Conservation (phyloP, 1,284 basidiomycete species). For the Austroboletus olivaceoglutinosus region DNA sequence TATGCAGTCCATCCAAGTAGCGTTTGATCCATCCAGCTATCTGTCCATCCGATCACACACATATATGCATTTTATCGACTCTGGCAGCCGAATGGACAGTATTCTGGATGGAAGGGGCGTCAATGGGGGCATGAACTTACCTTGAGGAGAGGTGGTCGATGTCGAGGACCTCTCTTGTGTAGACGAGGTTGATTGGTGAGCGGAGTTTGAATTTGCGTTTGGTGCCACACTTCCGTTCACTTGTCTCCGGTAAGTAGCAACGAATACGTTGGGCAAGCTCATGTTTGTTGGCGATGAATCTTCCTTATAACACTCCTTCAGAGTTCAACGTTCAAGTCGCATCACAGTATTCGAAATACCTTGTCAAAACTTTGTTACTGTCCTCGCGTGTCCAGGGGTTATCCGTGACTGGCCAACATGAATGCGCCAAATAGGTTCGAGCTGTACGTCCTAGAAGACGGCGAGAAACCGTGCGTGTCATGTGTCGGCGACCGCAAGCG, state of each 20-base stretch:
- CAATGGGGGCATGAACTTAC: constrained; percentile 47
- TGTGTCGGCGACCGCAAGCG: not conserved
- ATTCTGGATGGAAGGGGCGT: constrained; percentile 19
- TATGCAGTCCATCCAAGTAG: constrained; percentile 25
- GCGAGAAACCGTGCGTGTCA: constrained; percentile 81
- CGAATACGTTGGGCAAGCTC: too few species aligned
- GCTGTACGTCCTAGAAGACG: constrained; percentile 88
- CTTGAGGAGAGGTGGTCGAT: constrained; percentile 58
- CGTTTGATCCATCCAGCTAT: constrained; percentile 47
- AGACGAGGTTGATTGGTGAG: constrained; percentile 3
- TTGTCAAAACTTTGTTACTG: too few species aligned
- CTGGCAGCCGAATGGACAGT: not conserved
- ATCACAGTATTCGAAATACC: too few species aligned
- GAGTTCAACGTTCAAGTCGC: too few species aligned
- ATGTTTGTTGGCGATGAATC: too few species aligned
- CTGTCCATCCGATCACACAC: constrained; percentile 31
- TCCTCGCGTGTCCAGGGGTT: too few species aligned
- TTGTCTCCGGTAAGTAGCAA: too few species aligned
- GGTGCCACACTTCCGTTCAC: too few species aligned
- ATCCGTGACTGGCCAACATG: constrained; percentile 44
- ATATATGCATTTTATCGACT: constrained; percentile 34
- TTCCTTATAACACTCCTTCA: too few species aligned
- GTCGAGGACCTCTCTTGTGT: constrained; percentile 32
- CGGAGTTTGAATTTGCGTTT: constrained; percentile 31
- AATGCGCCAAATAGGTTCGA: constrained; percentile 94